Base-by-base conservation (phyloP, 2,329 filamentous ascomycete species). In the Trichoderma brevicompactum region DNA sequence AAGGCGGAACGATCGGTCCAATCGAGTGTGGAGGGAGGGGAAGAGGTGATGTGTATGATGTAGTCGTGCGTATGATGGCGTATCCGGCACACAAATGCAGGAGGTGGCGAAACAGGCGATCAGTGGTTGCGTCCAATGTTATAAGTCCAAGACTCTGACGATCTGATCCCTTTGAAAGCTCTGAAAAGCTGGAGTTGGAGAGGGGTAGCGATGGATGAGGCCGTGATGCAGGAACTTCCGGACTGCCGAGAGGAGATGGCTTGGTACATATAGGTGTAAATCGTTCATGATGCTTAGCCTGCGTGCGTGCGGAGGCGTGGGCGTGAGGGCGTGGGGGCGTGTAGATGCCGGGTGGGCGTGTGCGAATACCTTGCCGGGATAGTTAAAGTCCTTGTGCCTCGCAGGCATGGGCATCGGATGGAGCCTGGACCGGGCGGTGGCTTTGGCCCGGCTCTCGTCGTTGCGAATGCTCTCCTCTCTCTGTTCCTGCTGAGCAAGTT, bases 391-490 rank as follows among this genome's bases (percentile, higher is more conserved):
- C 46, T 52, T 53, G 32, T 53, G 49, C 49, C 49, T 53, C 34
- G 36, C 3, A 44, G 41, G 60, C 53, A 54, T 58, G 62, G 62
- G 54, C 34, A 58, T 65, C 62, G 54, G 49, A 65, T 58, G 62
- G 62, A 63, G 59, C 59, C 59, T 63, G 59, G 59, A 63, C 59
- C 59, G 59, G 59, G 59, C 59, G 59, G 59, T 63, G 59, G 59
- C 59, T 63, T 63, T 63, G 59, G 28, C 40, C 40, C n/a, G 59
- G 48, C 48, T 43, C 44, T 60, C 56, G 56, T 62, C 48, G 23
- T 17, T 62, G 59, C 46, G 38, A 52, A 19, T 34, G 28, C 41
- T 59, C 28, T 50, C 46, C 41, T 59, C 28, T 50, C 46, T 52
- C 46, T 17, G 34, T 49, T 49, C 34, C 58, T 61, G 58, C 56